Conservation (phyloP, 192 early-diverging fungal species). For the Anaeromyces robustus region DNA sequence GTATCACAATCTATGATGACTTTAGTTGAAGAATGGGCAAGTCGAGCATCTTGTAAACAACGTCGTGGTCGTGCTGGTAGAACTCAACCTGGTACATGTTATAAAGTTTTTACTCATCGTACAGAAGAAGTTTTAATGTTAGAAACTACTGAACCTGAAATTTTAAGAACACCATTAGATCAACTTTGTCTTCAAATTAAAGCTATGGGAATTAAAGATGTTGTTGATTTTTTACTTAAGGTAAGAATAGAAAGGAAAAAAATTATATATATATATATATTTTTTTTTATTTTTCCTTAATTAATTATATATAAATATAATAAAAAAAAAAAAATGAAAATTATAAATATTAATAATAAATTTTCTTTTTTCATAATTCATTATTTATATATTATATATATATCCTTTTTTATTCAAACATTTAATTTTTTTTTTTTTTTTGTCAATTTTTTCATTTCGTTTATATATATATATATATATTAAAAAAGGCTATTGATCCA, state of each 20-base stretch:
- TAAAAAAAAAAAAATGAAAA: too few species aligned
- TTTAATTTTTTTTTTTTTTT: too few species aligned
- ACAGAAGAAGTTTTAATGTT: slow-evolving; percentile 24
- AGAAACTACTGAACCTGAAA: slow-evolving; percentile 53
- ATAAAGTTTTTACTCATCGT: slow-evolving; percentile 43
- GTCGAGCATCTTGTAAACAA: slow-evolving; percentile 56
- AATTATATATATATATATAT: too few species aligned
- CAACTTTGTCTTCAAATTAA: slow-evolving; percentile 61
- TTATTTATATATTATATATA: too few species aligned
- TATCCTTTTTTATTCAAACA: too few species aligned
- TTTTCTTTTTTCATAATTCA: too few species aligned
- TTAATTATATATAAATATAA: too few species aligned
- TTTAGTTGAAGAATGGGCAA: slow-evolving; percentile 33
- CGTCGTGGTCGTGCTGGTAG: slow-evolving; percentile 75
- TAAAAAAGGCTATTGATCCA: slow-evolving; percentile 46
- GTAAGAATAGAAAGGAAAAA: neutral
- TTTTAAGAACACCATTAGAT: slow-evolving; percentile 64
- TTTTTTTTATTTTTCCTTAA: too few species aligned
- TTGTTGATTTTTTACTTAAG: slow-evolving; percentile 2
- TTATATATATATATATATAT: slow-evolving; percentile 19
- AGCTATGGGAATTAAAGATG: slow-evolving; percentile 33
- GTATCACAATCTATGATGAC: slow-evolving; percentile 1
- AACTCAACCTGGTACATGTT: slow-evolving; percentile 57
- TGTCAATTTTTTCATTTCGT: too few species aligned
- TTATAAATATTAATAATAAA: too few species aligned